Conservation (phyloP, 306 rosid species). For the Inga laurina region DNA sequence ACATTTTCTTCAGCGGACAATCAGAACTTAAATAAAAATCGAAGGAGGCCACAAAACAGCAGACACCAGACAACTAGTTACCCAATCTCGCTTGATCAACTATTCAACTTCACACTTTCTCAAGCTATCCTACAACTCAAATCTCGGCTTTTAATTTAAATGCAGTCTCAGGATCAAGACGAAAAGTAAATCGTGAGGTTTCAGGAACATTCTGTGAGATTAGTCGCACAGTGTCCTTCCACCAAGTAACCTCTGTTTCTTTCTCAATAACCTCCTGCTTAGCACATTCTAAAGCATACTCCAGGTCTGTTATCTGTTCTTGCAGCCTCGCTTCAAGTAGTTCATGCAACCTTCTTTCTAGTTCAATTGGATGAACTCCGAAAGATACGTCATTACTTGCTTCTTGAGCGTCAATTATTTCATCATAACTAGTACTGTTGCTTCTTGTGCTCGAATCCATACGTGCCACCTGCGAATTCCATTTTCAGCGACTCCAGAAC, state of each 20-base stretch:
- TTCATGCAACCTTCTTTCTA: slow-evolving; percentile 81
- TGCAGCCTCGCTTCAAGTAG: slow-evolving; percentile 69
- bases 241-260: slow-evolving; percentile 70
- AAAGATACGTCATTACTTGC: slow-evolving; percentile 42
- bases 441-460: slow-evolving; percentile 37
- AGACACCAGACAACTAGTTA: slow-evolving; percentile 15
- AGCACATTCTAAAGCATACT: slow-evolving; percentile 64
- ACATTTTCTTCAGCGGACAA: slow-evolving; percentile 10
- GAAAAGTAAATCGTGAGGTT: slow-evolving; percentile 53
- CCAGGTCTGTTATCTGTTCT: slow-evolving; percentile 75
- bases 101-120: slow-evolving; percentile 25
- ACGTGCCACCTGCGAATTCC: slow-evolving; percentile 49
- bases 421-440: slow-evolving; percentile 42
- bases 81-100: slow-evolving; percentile 7
- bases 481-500: slow-evolving; percentile 35
- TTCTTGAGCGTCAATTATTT: slow-evolving; percentile 56
- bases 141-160: slow-evolving; percentile 41
- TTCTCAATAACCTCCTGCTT: slow-evolving; percentile 57
- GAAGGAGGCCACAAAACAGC: slow-evolving; percentile 10
- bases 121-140: slow-evolving; percentile 34
- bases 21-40: background rate
- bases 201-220: slow-evolving; percentile 55
- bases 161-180: slow-evolving; percentile 40
- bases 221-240: slow-evolving; percentile 66
- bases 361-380: slow-evolving; percentile 70